Base-by-base conservation (phyloP, 176 grass and related monocot species). In the Avena sativa region DNA sequence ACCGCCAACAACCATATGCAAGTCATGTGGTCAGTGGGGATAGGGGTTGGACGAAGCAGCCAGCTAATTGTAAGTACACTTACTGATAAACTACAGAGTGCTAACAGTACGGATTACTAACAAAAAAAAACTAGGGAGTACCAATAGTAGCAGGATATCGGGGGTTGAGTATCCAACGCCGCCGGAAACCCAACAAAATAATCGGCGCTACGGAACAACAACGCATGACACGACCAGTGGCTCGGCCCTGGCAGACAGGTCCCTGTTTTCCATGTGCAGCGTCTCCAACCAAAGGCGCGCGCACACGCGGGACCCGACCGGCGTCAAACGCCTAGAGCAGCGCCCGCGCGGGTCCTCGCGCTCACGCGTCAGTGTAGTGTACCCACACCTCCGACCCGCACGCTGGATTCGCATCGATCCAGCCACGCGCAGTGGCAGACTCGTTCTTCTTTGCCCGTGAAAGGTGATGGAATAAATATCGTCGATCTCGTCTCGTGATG, bases 261-360 rank as follows among this genome's bases (percentile, higher is more conserved):
- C 16, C 21, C 75, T 46, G 62, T 58, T 69, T 79, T 26, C 46
- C 62, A 69, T 59, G 75, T 69, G 84, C 84, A 1, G 48, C 62
- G 34, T 57, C 30, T 21, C 47, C 83, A 17, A 53, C 44, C 43
- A 15, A 16, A 59, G 58, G 64, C 64, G 63, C 75, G 60, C 0
- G 14, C 34, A 12, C 64, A 12, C 13, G 50, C 66, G 15, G 28
- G 7, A 12, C 49, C 30, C 15, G 4, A 13, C 14, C 52, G 4
- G 48, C 64, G 48, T 55, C 64, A 9, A 60, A 15, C 82, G 3
- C 30, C 44, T 38, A 75, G 43, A 50, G 55, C 8, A 4, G 12
- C 17, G 48, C 10, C 61, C 5, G 34, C 79, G 62, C 78, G 38
- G 40, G 40, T 43, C 40, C 40, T 43, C 40, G 7, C 40, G 40